Evolutionary conservation across 176 grass and related monocot species (phyloP), one percentile per base, ranked within the genome.

Genomic region (Rhynchospora breviuscula): DNA sequence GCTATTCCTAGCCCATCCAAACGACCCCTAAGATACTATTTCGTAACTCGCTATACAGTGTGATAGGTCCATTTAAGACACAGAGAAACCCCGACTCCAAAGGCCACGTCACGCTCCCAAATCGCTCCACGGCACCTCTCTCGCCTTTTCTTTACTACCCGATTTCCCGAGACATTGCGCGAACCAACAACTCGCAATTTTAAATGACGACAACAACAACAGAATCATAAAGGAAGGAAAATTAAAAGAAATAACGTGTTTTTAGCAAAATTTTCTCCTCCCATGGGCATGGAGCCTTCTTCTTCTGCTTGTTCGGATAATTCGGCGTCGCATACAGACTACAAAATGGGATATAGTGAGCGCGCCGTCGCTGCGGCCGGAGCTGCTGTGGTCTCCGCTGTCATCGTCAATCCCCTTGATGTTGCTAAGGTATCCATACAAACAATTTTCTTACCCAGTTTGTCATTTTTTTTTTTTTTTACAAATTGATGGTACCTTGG

Each of bases 381-480:
- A 9, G 95, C 92, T 10, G 87, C 92, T 84, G 54, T 98, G 73
- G 12, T 94, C 67, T 98, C 95, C 62, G 92, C 95, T 67, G 35
- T 94, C 44, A 78, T 98, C 74, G 95, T 98, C 81, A 98, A 98
- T 59, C 95, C 95, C 14, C 95, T 98, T 77, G 95, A 98, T 72
- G 95, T 98, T 72, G 95, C 92, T 45, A 98, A 93, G 95, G 95
- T 94, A 66, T 43, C 56, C 4, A 58, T 75, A 53, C 1, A 15
- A 40, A 33, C 5, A 40, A 67, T 67, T 11, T 17, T 67, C 7
- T 40, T 66, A 33, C 63, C 31, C 29, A 14, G 12, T 35, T 67
- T 35, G 64, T 43, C 2, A 70, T 19, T 70, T 44, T 49, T 21
- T 62, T 14, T 19, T 35, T 7, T 22, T 74, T 35, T 70, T 4